phyloP scores from a whole-genome alignment of 2,329 filamentous ascomycete genomes.

The Monilinia polystroma region DNA sequence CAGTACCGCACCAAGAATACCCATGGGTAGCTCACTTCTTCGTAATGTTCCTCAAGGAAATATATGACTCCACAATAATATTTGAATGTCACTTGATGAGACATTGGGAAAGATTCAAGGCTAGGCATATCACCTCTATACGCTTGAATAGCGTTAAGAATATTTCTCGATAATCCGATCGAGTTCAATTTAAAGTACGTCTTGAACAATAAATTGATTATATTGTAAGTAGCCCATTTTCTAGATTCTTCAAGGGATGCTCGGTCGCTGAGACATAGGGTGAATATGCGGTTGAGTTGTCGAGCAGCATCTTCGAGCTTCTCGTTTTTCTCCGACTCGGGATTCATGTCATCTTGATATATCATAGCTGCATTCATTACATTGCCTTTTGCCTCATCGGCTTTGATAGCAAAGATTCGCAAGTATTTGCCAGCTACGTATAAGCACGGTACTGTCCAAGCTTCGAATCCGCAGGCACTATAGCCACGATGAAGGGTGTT shows the following conservation, averaged over 20 bases:
- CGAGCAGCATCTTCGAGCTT: conserved; percentile 89
- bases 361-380: conserved; percentile 46
- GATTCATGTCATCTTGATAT: conserved; percentile 80
- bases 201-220: conserved; percentile 94
- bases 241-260: conserved; percentile 82
- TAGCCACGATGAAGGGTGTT: conserved; percentile 79
- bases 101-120: conserved; percentile 76
- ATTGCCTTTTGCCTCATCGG: conserved; percentile 67
- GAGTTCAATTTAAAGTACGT: conserved; percentile 97
- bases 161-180: conserved; percentile 83
- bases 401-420: conserved; percentile 83
- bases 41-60: conserved; percentile 93
- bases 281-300: conserved; percentile 89
- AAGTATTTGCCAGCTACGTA: conserved; percentile 87
- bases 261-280: conserved; percentile 82
- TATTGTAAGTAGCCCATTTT: conserved; percentile 97
- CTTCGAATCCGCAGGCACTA: conserved; percentile 69
- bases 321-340: conserved; percentile 73
- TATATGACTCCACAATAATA: conserved; percentile 94
- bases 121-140: conserved; percentile 77
- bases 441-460: conserved; percentile 90
- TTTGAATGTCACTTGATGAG: conserved; percentile 92
- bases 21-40: conserved; percentile 54
- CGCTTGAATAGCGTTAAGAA: conserved; percentile 79
- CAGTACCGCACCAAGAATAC: conserved; percentile 7